Percentiles rank a stretch among this genome's conserved stretches.
Conservation (phyloP, 176 grass and related monocot genomes). For the Alloteropsis semialata region DNA sequence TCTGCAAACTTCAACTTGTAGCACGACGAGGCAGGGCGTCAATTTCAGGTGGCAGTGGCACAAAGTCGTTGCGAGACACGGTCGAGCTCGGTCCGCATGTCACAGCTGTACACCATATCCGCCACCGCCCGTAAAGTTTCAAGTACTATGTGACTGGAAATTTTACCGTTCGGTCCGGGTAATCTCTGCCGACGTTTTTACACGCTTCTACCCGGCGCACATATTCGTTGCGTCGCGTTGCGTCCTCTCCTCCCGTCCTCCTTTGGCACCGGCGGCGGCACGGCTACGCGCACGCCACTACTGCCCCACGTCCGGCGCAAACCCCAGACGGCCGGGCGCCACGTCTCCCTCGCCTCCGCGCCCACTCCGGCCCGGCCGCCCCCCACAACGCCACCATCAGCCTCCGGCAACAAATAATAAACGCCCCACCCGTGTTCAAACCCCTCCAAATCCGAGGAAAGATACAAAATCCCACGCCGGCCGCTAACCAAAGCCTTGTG, state of each 20-base stretch:
- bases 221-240: conserved; percentile 4
- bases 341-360: neutral
- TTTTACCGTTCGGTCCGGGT: neutral
- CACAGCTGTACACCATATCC: too few species aligned
- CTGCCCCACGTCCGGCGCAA: neutral
- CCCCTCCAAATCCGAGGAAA: conserved; percentile 12
- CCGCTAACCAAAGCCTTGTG: conserved; percentile 8
- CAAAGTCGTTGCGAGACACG: too few species aligned
- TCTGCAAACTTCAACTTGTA: too few species aligned
- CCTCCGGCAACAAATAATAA: conserved; percentile 18
- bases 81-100: too few species aligned
- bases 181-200: neutral
- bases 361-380: neutral
- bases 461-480: neutral
- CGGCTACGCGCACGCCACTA: conserved; percentile 26
- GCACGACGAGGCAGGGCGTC: too few species aligned
- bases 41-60: too few species aligned
- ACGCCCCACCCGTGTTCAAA: neutral
- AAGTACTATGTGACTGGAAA: neutral
- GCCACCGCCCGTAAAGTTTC: too few species aligned
- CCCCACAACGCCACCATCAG: conserved; percentile 4
- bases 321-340: neutral
- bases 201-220: neutral
- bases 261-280: neutral
- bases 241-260: neutral